Evolutionary conservation across 1,284 basidiomycete genomes (phyloP).

Genomic region (Ustilago curta): DNA sequence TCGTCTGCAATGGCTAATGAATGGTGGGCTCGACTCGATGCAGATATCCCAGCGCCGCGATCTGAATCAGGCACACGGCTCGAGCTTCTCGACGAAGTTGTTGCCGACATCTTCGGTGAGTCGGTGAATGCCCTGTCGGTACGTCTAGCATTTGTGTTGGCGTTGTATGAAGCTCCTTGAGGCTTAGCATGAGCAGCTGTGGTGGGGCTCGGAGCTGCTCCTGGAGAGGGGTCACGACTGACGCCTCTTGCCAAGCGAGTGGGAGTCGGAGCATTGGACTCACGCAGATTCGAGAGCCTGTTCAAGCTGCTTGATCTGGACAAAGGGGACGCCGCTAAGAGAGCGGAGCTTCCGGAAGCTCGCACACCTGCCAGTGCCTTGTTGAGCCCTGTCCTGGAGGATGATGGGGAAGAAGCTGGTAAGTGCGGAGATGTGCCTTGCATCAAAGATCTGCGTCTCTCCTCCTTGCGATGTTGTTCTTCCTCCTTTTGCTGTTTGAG

Average conservation of each 20-base stretch:
- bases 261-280: conserved; percentile 9
- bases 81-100: not conserved
- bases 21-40: not conserved
- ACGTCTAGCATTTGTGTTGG: not conserved
- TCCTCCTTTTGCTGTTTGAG: conserved; percentile 53
- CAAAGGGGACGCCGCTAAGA: conserved; percentile 17
- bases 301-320: conserved; percentile 43
- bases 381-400: conserved; percentile 19
- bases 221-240: conserved; percentile 30
- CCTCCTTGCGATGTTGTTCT: conserved; percentile 46
- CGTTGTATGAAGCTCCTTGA: conserved; percentile 19
- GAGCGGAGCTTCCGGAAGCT: conserved; percentile 1
- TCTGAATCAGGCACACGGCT: conserved; percentile 1
- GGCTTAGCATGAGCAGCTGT: conserved; percentile 1
- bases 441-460: conserved; percentile 40
- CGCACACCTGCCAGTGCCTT: conserved; percentile 25
- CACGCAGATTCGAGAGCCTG: conserved; percentile 26
- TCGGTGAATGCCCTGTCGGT: conserved; percentile 19
- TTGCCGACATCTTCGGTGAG: conserved; percentile 16
- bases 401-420: conserved; percentile 22
- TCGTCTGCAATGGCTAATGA: not conserved
- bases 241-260: conserved; percentile 14
- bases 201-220: not conserved
- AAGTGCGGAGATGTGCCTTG: conserved; percentile 30
- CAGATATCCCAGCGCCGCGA: not conserved